Evolutionary conservation across 1,284 basidiomycete genomes (phyloP).

Genomic region (Pseudozyma sp.): DNA sequence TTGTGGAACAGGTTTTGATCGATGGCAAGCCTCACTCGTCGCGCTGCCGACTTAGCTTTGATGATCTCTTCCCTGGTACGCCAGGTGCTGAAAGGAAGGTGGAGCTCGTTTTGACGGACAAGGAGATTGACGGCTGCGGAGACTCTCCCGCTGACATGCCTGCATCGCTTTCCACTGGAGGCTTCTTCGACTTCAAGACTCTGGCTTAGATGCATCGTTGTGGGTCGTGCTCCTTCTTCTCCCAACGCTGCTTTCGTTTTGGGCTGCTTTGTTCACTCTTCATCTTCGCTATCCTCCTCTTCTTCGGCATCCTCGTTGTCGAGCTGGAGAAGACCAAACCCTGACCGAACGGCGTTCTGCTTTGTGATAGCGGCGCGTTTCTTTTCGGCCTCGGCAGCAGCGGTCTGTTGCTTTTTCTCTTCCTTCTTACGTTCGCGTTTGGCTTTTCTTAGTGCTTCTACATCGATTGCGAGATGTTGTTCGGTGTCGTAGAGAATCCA

Average conservation of each 20-base stretch:
- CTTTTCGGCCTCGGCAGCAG: conserved; percentile 23
- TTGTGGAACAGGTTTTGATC: conserved; percentile 35
- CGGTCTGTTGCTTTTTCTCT: conserved; percentile 35
- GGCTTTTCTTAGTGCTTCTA: conserved; percentile 46
- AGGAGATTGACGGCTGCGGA: conserved; percentile 39
- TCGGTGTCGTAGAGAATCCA: conserved; percentile 43
- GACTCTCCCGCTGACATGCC: conserved; percentile 16
- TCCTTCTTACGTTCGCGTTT: conserved; percentile 47
- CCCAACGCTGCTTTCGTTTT: background rate
- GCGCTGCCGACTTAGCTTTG: conserved; percentile 45
- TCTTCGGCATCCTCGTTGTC: conserved; percentile 26
- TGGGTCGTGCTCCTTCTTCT: background rate
- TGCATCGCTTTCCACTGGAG: conserved; percentile 41
- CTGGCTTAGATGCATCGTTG: conserved; percentile 1
- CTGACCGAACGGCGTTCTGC: conserved; percentile 24
- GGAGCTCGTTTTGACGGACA: conserved; percentile 37
- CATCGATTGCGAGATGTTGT: conserved; percentile 43
- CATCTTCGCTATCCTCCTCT: conserved; percentile 29
- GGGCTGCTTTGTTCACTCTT: conserved; percentile 1
- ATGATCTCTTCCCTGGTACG: conserved; percentile 47
- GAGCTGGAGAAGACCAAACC: conserved; percentile 31
- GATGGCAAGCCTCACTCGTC: conserved; percentile 43
- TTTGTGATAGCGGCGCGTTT: conserved; percentile 17
- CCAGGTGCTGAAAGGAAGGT: conserved; percentile 27
- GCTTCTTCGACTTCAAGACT: conserved; percentile 24